These are phyloP conservation scores for Mycena galopus DNA, from an alignment of 768 basidiomycete species.

Conservation along the genomic window DNA sequence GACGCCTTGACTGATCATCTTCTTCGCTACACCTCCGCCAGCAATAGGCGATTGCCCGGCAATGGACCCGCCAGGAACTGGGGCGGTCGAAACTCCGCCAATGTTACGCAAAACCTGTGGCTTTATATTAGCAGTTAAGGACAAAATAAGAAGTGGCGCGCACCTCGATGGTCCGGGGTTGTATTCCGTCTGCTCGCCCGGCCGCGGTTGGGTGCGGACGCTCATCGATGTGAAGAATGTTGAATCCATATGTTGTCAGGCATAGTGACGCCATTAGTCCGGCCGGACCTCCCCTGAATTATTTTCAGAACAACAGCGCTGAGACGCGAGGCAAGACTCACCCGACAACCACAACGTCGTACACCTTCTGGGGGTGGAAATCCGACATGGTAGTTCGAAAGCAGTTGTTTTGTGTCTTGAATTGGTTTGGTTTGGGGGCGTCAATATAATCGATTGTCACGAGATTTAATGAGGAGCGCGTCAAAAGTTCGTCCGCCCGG, in stretches of 20 bases:
- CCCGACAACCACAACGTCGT: slow-evolving; percentile 39
- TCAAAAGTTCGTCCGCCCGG: neutral
- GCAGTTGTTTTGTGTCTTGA: neutral
- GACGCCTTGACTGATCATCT: slow-evolving; percentile 35
- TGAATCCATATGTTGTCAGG: slow-evolving; percentile 37
- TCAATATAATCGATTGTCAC: neutral
- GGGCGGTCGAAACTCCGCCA: slow-evolving; percentile 31
- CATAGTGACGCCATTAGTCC: slow-evolving; percentile 37
- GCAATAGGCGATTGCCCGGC: slow-evolving; percentile 23
- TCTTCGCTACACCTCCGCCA: slow-evolving; percentile 35
- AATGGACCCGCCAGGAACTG: slow-evolving; percentile 31
- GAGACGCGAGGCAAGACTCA: slow-evolving; percentile 1
- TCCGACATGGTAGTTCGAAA: slow-evolving; percentile 17
- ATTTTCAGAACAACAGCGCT: neutral
- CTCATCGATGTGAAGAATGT: slow-evolving; percentile 37
- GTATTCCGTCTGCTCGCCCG: slow-evolving; percentile 70
- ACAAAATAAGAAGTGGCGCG: neutral
- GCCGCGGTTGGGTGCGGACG: slow-evolving; percentile 42
- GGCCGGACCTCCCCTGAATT: slow-evolving; percentile 32
- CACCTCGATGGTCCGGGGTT: slow-evolving; percentile 64
- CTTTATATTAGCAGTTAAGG: neutral
- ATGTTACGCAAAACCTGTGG: slow-evolving; percentile 37
- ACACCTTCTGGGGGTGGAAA: slow-evolving; percentile 25
- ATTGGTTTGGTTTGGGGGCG: neutral
- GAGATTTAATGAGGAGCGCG: neutral